Conservation (phyloP, 768 basidiomycete genomes). For the Xerocomellus chrysenteron region DNA sequence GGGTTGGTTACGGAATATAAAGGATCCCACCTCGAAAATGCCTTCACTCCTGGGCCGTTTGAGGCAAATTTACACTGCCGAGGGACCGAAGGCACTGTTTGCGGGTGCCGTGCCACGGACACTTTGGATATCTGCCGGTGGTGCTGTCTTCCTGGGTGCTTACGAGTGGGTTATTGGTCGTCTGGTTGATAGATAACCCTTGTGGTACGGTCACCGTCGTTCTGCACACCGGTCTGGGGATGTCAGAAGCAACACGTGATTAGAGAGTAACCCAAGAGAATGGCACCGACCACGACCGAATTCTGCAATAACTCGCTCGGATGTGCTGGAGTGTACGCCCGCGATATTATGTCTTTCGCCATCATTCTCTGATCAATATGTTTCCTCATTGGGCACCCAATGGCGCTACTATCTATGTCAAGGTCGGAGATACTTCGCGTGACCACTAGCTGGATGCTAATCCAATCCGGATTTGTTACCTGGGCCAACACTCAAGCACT, state of each 20-base stretch:
- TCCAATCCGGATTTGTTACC: too few relatives aligned
- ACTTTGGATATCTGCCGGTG: constrained; percentile 94
- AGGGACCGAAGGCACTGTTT: constrained; percentile 78
- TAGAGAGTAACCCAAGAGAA: not conserved
- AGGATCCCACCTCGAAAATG: constrained; percentile 50
- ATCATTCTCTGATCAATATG: not conserved
- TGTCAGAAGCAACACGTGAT: not conserved
- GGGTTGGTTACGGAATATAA: not conserved
- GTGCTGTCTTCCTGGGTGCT: constrained; percentile 95
- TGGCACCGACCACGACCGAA: not conserved
- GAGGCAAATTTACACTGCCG: constrained; percentile 61
- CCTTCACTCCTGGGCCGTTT: constrained; percentile 61
- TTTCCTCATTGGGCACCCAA: not conserved
- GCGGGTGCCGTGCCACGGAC: constrained; percentile 88
- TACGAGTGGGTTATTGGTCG: constrained; percentile 79
- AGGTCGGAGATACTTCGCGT: too few relatives aligned
- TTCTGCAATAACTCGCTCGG: too few relatives aligned
- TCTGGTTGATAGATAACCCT: constrained; percentile 34
- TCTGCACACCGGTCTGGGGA: not conserved
- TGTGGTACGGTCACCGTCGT: not conserved
- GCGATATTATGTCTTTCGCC: not conserved
- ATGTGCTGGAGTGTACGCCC: not conserved
- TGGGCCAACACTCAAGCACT: too few relatives aligned
- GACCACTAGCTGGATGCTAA: too few relatives aligned
- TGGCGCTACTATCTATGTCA: too few relatives aligned